A percentile compares a stretch with the other conserved stretches of the same genome.
Evolutionary conservation across 2,329 filamentous ascomycete species (phyloP).

Genomic region (Akanthomyces muscarius): DNA sequence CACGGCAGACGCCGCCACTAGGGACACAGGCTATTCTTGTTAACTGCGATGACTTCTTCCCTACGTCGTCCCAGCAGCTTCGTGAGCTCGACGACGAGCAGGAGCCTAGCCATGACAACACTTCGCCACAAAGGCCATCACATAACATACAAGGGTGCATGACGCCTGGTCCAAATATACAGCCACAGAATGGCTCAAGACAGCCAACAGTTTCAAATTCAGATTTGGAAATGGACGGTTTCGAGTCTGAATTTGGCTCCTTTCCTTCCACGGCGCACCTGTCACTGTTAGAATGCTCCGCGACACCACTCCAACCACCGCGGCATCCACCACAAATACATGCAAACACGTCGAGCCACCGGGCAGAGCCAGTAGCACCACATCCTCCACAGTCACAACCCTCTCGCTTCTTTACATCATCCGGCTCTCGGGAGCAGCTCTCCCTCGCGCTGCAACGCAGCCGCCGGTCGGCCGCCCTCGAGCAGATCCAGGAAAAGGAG

Average conservation of each 20-base stretch:
- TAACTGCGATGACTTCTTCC: slow-evolving; percentile 52
- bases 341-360: not conserved
- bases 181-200: not conserved
- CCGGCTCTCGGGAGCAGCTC: slow-evolving; percentile 33
- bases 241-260: slow-evolving; percentile 1
- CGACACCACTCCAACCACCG: not conserved
- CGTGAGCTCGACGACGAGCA: slow-evolving; percentile 46
- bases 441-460: slow-evolving; percentile 34
- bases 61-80: slow-evolving; percentile 52
- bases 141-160: not conserved
- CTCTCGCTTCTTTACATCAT: slow-evolving; percentile 35
- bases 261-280: slow-evolving; percentile 7
- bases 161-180: not conserved
- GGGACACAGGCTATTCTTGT: slow-evolving; percentile 53
- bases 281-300: not conserved
- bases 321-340: not conserved
- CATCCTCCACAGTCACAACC: not conserved
- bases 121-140: too few species aligned
- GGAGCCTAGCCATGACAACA: not conserved
- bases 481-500: slow-evolving; percentile 28
- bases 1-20: slow-evolving; percentile 28
- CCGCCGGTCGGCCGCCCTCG: slow-evolving; percentile 31
- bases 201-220: not conserved
- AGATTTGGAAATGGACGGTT: not conserved
- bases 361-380: not conserved